These are phyloP conservation scores for Tephrocybe sp. DNA, from an alignment of 768 basidiomycete species.

Conservation along the genomic window DNA sequence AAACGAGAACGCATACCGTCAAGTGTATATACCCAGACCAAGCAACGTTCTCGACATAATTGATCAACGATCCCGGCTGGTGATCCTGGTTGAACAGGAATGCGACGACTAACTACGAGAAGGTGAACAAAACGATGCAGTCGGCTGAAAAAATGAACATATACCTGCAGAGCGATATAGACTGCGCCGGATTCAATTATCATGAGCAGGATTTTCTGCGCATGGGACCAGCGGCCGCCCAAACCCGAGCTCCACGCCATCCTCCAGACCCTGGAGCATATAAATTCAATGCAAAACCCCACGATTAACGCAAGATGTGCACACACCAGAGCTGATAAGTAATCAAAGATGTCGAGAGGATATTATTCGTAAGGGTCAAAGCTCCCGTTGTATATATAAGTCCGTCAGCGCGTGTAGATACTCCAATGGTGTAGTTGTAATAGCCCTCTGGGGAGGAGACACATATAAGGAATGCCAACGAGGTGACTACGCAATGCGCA, in stretches of 20 bases:
- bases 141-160: not conserved
- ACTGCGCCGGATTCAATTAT: conserved; percentile 7
- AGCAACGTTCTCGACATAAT: not conserved
- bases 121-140: not conserved
- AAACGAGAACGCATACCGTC: conserved; percentile 1
- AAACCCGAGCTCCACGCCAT: not conserved
- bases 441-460: not conserved
- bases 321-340: conserved; percentile 5
- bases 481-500: not conserved
- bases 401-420: not conserved
- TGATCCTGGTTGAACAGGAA: conserved; percentile 8
- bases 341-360: conserved; percentile 3
- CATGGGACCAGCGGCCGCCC: conserved; percentile 6
- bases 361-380: conserved; percentile 1
- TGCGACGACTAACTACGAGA: not conserved
- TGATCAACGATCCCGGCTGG: not conserved
- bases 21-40: conserved; percentile 7
- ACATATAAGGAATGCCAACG: conserved; percentile 4
- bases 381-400: conserved; percentile 3
- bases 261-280: not conserved
- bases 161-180: conserved; percentile 3
- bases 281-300: not conserved
- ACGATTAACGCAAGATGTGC: not conserved
- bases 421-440: not conserved
- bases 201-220: conserved; percentile 4